Evolutionary conservation across 495 filamentous ascomycete genomes (phyloP).

Genomic region (Xylaria nigripes): DNA sequence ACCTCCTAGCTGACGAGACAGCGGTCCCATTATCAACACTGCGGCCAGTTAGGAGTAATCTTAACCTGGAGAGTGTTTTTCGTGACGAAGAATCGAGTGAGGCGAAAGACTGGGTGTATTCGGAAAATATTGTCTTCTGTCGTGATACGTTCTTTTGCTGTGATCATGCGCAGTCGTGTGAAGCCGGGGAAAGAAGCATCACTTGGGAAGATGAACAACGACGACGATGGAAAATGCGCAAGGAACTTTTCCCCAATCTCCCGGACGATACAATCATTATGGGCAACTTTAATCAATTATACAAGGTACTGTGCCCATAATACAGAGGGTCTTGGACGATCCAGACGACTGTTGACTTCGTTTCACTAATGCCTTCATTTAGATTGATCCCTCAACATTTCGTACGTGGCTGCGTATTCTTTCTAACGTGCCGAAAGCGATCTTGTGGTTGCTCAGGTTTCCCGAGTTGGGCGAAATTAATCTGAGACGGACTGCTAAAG

Average conservation of each 20-base stretch:
- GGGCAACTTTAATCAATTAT: conserved; percentile 97
- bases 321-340: neutral
- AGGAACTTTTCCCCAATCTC: conserved; percentile 82
- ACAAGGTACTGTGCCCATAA: conserved; percentile 60
- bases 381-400: conserved; percentile 98
- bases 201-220: conserved; percentile 82
- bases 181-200: conserved; percentile 53
- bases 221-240: conserved; percentile 87
- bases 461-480: conserved; percentile 88
- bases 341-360: neutral
- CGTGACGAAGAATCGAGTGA: conserved; percentile 60
- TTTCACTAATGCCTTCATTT: conserved; percentile 6
- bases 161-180: conserved; percentile 90
- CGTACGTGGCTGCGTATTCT: conserved; percentile 94
- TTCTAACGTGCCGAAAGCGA: conserved; percentile 72
- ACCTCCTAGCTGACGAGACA: conserved; percentile 82
- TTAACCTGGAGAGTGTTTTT: conserved; percentile 62
- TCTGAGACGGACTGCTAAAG: conserved; percentile 65
- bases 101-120: conserved; percentile 78
- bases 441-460: conserved; percentile 95
- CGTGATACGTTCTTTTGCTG: conserved; percentile 99
- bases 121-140: conserved; percentile 92
- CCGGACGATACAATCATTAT: conserved; percentile 83
- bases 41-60: conserved; percentile 65
- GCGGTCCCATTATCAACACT: conserved; percentile 79